A percentile compares a stretch with the other conserved stretches of the same genome.
These are phyloP conservation scores for Lenzites betulinus DNA, from an alignment of 768 basidiomycete genomes.

Conservation along the genomic window DNA sequence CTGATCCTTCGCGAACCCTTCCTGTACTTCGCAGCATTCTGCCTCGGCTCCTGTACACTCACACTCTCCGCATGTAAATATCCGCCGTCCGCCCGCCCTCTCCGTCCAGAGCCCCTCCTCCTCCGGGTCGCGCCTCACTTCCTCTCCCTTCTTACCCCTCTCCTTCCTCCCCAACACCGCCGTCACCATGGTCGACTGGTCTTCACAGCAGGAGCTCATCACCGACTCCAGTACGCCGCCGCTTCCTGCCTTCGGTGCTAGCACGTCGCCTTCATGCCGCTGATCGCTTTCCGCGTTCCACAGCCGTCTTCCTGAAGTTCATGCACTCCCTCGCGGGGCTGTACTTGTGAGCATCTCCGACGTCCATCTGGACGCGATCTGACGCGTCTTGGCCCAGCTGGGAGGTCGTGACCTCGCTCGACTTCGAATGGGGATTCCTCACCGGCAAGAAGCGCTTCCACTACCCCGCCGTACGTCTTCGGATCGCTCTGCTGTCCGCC, in stretches of 20 bases:
- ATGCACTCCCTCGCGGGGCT: slow-evolving; percentile 46
- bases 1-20: slow-evolving; percentile 7
- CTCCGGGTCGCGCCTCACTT: slow-evolving; percentile 14
- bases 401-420: slow-evolving; percentile 44
- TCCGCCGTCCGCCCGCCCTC: neutral
- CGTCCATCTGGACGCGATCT: neutral
- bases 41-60: neutral
- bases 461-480: slow-evolving; percentile 44
- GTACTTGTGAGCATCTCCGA: slow-evolving; percentile 37
- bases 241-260: neutral
- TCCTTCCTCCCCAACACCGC: neutral
- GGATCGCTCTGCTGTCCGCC: neutral
- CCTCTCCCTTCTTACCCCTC: slow-evolving; percentile 7
- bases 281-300: neutral
- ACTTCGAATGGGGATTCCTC: slow-evolving; percentile 46
- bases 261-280: neutral
- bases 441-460: slow-evolving; percentile 44
- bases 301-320: slow-evolving; percentile 43
- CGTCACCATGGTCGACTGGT: slow-evolving; percentile 42
- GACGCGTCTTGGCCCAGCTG: slow-evolving; percentile 35
- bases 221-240: slow-evolving; percentile 38
- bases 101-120: slow-evolving; percentile 14
- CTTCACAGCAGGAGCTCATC: slow-evolving; percentile 38
- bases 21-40: neutral
- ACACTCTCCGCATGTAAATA: slow-evolving; percentile 10